Base-by-base conservation (phyloP, 495 filamentous ascomycete species). In the Daldinia vernicosa region DNA sequence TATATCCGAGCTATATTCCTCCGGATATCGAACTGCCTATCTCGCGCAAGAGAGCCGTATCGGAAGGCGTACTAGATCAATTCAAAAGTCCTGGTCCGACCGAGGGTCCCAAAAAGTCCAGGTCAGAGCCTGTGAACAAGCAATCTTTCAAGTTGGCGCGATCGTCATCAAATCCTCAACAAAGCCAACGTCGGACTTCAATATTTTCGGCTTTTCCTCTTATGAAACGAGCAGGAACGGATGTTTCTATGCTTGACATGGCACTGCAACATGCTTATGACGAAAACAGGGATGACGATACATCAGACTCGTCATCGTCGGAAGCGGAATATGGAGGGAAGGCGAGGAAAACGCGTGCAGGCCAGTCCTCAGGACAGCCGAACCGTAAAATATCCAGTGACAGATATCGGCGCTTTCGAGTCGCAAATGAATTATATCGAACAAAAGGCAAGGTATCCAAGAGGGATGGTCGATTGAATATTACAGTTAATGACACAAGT, bases 401-500 rank as follows among this genome's bases (percentile, higher is more conserved):
- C 17, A 72, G 59, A 7, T 84, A 74, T 60, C 71, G 80, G 24
- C 75, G 76, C 19, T 85, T 93, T 71, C 77, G 77, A 45, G 81
- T 93, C 32, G 83, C 78, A n/a, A 89, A 93, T 71, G 83, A 90
- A 1, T 76, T 90, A 28, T 92, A 88, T 78, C 83, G 76, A 17
- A 90, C 88, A 1, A 86, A 84, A 35, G 91, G 90, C n/a, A 86
- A 81, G 51, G 83, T 93, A 12, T 88, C 85, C 0, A 89, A 87
- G 75, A 83, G 76, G n/a, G 91, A 93, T 74, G 91, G 91, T 6
- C 83, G 91, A 26, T 79, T 93, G 15, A 86, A 84, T 58, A 91
- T 93, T 58, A 87, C 86, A n/a, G 80, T 93, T 74, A 89, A 90
- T 59, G 88, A 92, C 73, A 88, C 86, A 2, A 84, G 82, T 57